phyloP scores from a whole-genome alignment of 768 basidiomycete genomes.

The Lyophyllum decastes region DNA sequence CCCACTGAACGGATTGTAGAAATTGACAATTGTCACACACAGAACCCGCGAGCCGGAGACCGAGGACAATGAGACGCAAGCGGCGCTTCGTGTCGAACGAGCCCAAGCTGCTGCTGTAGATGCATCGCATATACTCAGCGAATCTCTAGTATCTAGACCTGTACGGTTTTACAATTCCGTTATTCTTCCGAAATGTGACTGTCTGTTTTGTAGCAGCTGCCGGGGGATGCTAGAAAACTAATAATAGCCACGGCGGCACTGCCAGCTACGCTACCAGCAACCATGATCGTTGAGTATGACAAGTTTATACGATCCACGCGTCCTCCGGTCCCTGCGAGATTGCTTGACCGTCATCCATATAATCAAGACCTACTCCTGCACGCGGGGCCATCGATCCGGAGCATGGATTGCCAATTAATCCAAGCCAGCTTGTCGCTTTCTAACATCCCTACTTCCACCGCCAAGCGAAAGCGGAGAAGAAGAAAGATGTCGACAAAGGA shows the following conservation, averaged over 20 bases:
- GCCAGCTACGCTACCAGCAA: slow-evolving; percentile 14
- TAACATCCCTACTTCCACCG: neutral
- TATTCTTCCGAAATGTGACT: neutral
- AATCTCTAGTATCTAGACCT: slow-evolving; percentile 19
- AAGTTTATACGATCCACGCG: slow-evolving; percentile 38
- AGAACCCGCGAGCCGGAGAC: slow-evolving; percentile 50
- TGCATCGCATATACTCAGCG: slow-evolving; percentile 26
- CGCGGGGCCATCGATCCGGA: neutral
- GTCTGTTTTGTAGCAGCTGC: neutral
- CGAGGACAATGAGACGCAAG: slow-evolving; percentile 48
- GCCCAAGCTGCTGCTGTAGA: slow-evolving; percentile 44
- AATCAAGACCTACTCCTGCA: slow-evolving; percentile 11
- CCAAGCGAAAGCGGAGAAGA: slow-evolving; percentile 12
- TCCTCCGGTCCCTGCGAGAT: slow-evolving; percentile 35
- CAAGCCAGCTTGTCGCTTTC: slow-evolving; percentile 13
- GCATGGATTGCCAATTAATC: slow-evolving; percentile 23
- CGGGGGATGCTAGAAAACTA: slow-evolving; percentile 1
- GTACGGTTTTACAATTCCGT: slow-evolving; percentile 9
- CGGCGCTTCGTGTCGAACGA: slow-evolving; percentile 39
- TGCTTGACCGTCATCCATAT: slow-evolving; percentile 36
- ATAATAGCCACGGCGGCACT: neutral
- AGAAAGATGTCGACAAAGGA: slow-evolving; percentile 21
- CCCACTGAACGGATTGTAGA: neutral
- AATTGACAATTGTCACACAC: neutral
- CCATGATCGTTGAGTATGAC: slow-evolving; percentile 30